These are phyloP conservation scores for Rhamnella rubrinervis DNA, from an alignment of 331 rosid species.

Conservation along the genomic window DNA sequence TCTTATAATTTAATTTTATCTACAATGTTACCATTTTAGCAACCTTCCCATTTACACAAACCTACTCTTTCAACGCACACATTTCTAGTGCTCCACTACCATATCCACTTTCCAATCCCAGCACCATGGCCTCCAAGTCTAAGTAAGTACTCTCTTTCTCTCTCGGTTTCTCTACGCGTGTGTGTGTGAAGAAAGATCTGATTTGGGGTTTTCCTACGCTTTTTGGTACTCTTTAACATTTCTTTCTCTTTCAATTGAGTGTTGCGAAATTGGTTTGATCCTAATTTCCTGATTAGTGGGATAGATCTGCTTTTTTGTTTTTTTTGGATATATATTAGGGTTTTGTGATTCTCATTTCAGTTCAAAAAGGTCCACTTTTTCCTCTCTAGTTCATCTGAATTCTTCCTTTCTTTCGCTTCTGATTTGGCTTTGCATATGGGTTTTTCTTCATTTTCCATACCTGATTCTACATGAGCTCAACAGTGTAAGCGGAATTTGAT, in stretches of 20 bases:
- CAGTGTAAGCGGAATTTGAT: not conserved
- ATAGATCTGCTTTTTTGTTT: slow-evolving; percentile 57
- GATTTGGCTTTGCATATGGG: slow-evolving; percentile 22
- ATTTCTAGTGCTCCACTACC: slow-evolving; percentile 8
- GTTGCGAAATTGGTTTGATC: slow-evolving; percentile 13
- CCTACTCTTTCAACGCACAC: slow-evolving; percentile 21
- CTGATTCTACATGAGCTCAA: not conserved
- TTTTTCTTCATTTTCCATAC: slow-evolving; percentile 1
- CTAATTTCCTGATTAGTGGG: slow-evolving; percentile 12
- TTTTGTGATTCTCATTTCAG: not conserved
- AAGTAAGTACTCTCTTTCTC: slow-evolving; percentile 45
- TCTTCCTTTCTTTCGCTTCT: slow-evolving; percentile 1
- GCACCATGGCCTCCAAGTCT: slow-evolving; percentile 77
- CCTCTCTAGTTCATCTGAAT: not conserved
- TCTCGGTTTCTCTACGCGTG: not conserved
- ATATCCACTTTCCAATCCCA: slow-evolving; percentile 10
- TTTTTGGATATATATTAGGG: slow-evolving; percentile 11
- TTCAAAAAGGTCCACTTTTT: not conserved
- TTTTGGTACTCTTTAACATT: not conserved
- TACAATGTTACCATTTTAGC: slow-evolving; percentile 47
- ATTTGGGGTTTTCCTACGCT: slow-evolving; percentile 22
- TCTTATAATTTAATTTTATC: slow-evolving; percentile 26
- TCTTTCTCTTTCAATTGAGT: not conserved
- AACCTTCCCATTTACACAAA: not conserved
- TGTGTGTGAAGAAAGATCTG: slow-evolving; percentile 46